A percentile compares a stretch with the other conserved stretches of the same genome.
Evolutionary conservation across 495 filamentous ascomycete genomes (phyloP).

Genomic region (Tuber microsphaerosporum): DNA sequence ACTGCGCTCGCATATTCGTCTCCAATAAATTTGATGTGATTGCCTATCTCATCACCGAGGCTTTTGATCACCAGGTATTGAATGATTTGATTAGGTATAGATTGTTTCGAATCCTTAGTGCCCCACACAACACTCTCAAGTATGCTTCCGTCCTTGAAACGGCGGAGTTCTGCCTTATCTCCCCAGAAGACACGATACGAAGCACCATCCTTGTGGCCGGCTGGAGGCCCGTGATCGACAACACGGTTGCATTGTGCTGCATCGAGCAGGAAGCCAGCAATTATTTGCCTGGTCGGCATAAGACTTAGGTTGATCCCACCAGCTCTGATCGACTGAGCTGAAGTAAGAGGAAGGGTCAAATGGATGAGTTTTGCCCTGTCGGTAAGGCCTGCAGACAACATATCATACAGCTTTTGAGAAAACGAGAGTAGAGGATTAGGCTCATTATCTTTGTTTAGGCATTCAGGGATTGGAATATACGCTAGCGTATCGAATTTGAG

Average conservation of each 20-base stretch:
- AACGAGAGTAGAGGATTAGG: slow-evolving; percentile 43
- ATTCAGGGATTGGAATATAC: slow-evolving; percentile 37
- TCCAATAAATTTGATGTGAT: slow-evolving; percentile 54
- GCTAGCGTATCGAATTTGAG: slow-evolving; percentile 64
- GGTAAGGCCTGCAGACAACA: slow-evolving; percentile 61
- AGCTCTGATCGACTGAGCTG: not conserved
- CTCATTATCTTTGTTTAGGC: not conserved
- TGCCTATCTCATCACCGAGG: slow-evolving; percentile 49
- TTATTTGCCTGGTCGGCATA: slow-evolving; percentile 42
- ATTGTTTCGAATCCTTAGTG: slow-evolving; percentile 51
- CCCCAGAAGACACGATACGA: slow-evolving; percentile 71
- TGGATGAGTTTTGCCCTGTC: slow-evolving; percentile 65
- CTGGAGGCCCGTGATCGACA: slow-evolving; percentile 78
- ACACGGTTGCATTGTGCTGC: slow-evolving; percentile 60
- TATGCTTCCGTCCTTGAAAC: slow-evolving; percentile 67
- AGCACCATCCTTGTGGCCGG: slow-evolving; percentile 66
- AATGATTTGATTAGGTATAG: slow-evolving; percentile 72
- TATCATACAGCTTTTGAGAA: slow-evolving; percentile 52
- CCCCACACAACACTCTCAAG: slow-evolving; percentile 78
- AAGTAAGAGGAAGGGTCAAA: slow-evolving; percentile 45
- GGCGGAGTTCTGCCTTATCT: slow-evolving; percentile 63
- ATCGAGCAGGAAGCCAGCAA: slow-evolving; percentile 65
- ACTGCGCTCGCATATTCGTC: slow-evolving; percentile 52
- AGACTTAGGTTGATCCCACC: not conserved
- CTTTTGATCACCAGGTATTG: slow-evolving; percentile 63